phyloP scores from a whole-genome alignment of 805 yeast genomes.

The Metschnikowia kofuensis region DNA sequence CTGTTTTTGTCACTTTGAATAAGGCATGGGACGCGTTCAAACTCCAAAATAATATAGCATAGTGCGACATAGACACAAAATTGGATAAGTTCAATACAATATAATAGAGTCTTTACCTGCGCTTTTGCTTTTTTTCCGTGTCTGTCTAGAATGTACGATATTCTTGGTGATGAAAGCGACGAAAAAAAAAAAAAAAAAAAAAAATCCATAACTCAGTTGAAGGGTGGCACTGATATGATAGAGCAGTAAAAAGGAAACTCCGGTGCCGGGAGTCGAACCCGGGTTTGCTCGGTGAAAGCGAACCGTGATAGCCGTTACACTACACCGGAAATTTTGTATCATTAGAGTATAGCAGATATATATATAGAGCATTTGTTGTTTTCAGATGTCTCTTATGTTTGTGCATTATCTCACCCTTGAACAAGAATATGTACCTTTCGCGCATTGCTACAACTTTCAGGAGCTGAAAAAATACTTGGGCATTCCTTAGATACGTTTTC shows the following conservation, averaged over 20 bases:
- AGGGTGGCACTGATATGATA: no score
- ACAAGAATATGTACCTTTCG: not conserved
- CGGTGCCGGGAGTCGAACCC: conserved; percentile 90
- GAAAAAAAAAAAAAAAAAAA: no score
- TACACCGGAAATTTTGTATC: conserved; percentile 48
- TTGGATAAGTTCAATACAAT: no score
- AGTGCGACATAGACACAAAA: not conserved
- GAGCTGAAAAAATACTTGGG: not conserved
- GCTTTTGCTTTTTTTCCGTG: no score
- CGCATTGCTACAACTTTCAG: not conserved
- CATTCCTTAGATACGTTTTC: no score
- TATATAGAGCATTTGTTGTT: no score
- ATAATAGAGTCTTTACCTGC: no score
- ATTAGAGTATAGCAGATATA: not conserved
- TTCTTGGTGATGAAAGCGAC: no score
- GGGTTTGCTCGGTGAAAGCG: conserved; percentile 84
- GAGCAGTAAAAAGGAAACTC: conserved; percentile 31
- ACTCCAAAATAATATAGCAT: conserved; percentile 19
- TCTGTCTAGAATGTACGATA: no score
- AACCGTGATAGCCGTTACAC: conserved; percentile 83
- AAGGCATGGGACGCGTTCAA: conserved; percentile 71
- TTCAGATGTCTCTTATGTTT: no score
- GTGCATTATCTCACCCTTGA: no score
- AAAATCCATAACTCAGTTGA: no score
- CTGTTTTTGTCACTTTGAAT: conserved; percentile 78